These are phyloP conservation scores for Penicillium sp. DNA, from an alignment of 2,329 filamentous ascomycete genomes.

Conservation along the genomic window DNA sequence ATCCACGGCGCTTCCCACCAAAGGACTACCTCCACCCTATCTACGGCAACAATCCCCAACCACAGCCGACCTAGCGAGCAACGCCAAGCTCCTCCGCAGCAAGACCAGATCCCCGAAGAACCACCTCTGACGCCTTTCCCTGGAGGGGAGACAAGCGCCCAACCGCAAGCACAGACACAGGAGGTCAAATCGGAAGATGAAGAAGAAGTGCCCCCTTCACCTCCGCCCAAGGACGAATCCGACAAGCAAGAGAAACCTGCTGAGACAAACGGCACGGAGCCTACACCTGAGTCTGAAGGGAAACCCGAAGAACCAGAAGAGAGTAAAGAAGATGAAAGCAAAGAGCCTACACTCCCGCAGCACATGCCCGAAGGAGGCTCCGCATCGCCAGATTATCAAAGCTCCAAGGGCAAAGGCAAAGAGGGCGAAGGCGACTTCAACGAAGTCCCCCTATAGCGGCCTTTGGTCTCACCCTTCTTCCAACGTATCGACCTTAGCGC, in stretches of 20 bases:
- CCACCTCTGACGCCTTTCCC: conserved; percentile 35
- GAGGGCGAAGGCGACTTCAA: conserved; percentile 35
- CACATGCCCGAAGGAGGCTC: conserved; percentile 22
- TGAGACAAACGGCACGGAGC: conserved; percentile 16
- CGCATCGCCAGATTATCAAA: conserved; percentile 12
- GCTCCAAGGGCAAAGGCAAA: conserved; percentile 29
- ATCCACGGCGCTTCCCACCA: conserved; percentile 34
- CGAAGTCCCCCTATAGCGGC: conserved; percentile 31
- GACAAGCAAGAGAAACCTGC: conserved; percentile 19
- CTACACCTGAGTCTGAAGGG: conserved; percentile 4
- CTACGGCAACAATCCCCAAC: conserved; percentile 25
- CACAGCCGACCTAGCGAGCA: conserved; percentile 24
- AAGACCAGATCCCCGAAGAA: conserved; percentile 24
- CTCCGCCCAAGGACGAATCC: conserved; percentile 28
- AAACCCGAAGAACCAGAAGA: conserved; percentile 15
- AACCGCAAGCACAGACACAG: conserved; percentile 26
- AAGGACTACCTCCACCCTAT: conserved; percentile 29
- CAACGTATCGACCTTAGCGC: neutral
- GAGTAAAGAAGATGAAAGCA: conserved; percentile 22
- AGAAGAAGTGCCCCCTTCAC: conserved; percentile 23
- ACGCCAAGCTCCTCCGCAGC: conserved; percentile 20
- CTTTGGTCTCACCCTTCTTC: conserved; percentile 7
- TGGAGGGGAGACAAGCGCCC: conserved; percentile 27
- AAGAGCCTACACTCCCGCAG: conserved; percentile 26
- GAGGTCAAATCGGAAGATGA: conserved; percentile 29